Percentiles rank a stretch among this genome's conserved stretches.
These are phyloP conservation scores for Ottelia alismoides DNA, from an alignment of 106 monocot species.

Conservation along the genomic window DNA sequence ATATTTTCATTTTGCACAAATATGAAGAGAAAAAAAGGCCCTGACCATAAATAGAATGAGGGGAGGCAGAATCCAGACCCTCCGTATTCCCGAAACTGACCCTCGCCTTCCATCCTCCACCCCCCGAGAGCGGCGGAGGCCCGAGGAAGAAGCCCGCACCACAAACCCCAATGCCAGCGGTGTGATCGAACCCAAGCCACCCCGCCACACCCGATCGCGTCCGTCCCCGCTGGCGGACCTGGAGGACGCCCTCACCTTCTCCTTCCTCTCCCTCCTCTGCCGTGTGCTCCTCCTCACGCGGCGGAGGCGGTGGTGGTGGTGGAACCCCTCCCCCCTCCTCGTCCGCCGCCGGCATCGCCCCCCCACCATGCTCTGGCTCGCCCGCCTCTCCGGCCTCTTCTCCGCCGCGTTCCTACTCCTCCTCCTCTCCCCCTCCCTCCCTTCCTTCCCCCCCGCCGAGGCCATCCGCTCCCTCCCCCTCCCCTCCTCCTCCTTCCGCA, in stretches of 20 bases:
- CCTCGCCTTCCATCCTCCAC: not conserved
- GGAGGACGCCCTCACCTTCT: too few relatives aligned
- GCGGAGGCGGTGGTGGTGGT: too few relatives aligned
- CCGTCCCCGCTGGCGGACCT: too few relatives aligned
- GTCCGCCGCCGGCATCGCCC: constrained; percentile 12
- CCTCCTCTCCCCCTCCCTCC: constrained; percentile 75
- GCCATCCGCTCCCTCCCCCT: constrained; percentile 66
- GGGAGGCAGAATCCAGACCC: too few relatives aligned
- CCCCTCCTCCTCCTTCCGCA: constrained; percentile 11
- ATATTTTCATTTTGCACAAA: too few relatives aligned
- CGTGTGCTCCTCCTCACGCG: too few relatives aligned
- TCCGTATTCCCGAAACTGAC: not conserved
- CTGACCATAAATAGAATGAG: too few relatives aligned
- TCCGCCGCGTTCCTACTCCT: constrained; percentile 49
- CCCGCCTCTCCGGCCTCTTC: constrained; percentile 62
- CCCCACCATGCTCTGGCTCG: constrained; percentile 53
- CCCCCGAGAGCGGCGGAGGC: too few relatives aligned
- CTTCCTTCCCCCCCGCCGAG: constrained; percentile 92
- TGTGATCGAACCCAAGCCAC: constrained; percentile 14
- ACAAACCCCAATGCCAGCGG: not conserved
- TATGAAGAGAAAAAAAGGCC: too few relatives aligned
- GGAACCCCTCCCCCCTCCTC: constrained; percentile 3
- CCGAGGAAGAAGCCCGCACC: too few relatives aligned
- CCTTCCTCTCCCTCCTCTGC: too few relatives aligned
- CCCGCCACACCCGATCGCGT: constrained; percentile 22